Percentiles rank a stretch among this genome's conserved stretches.
These are phyloP conservation scores for Erucastrum elatum DNA, from an alignment of 345 rosid species.

Conservation along the genomic window DNA sequence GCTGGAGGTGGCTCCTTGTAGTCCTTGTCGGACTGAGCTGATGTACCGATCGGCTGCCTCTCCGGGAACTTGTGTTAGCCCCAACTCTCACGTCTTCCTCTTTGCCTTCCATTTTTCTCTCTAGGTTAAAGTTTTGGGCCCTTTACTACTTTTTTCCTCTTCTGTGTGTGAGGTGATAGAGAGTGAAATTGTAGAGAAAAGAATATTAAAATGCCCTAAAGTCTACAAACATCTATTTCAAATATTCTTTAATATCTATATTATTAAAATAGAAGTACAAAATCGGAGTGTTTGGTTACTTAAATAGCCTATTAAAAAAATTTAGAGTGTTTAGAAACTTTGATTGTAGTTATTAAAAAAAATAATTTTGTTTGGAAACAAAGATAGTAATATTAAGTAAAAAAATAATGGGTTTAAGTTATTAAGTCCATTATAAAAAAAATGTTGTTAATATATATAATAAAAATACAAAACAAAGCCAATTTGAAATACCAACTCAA, in stretches of 20 bases:
- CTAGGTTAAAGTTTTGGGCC: neutral
- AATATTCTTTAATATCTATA: neutral
- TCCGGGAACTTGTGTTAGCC: constrained; percentile 37
- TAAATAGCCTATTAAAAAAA: too few species aligned
- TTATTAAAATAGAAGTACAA: too few species aligned
- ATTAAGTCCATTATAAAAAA: too few species aligned
- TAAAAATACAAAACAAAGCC: too few species aligned
- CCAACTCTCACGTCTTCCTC: constrained; percentile 42
- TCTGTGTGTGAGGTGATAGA: neutral
- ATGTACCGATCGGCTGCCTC: constrained; percentile 42
- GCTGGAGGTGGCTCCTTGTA: constrained; percentile 48
- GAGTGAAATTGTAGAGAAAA: constrained; percentile 13
- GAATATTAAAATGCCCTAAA: constrained; percentile 10
- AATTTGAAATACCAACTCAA: too few species aligned
- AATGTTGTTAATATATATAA: too few species aligned
- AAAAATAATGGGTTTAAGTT: too few species aligned
- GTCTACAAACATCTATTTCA: constrained; percentile 12
- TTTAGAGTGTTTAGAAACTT: too few species aligned
- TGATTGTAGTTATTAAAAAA: too few species aligned
- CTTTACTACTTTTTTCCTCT: neutral
- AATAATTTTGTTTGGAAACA: too few species aligned
- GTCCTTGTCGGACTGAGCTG: constrained; percentile 41
- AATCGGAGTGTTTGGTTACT: too few species aligned
- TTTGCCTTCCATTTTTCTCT: constrained; percentile 35
- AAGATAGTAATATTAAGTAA: too few species aligned